phyloP scores from a whole-genome alignment of 495 filamentous ascomycete genomes.

The Penicillium mononematosum region DNA sequence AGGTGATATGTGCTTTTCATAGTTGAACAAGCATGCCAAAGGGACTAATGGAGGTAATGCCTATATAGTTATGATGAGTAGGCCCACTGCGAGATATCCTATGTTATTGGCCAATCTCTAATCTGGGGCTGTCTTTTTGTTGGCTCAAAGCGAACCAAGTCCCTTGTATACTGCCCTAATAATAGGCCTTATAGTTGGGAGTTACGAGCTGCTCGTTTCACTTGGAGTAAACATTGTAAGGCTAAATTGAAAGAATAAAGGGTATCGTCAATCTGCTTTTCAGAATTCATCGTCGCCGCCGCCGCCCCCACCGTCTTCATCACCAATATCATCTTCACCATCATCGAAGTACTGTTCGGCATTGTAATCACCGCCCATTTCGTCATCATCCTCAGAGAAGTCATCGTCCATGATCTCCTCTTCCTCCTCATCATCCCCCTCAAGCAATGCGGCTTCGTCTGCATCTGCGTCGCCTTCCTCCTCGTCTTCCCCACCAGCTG shows the following conservation, averaged over 20 bases:
- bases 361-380: constrained; percentile 61
- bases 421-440: constrained; percentile 47
- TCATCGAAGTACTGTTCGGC: constrained; percentile 66
- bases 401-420: constrained; percentile 58
- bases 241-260: constrained; percentile 23
- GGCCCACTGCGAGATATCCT: too few species aligned
- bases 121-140: not conserved
- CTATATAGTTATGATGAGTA: too few species aligned
- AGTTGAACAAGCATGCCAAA: too few species aligned
- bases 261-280: constrained; percentile 37
- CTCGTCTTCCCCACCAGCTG: constrained; percentile 35
- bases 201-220: not conserved
- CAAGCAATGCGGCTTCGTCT: constrained; percentile 39
- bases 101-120: not conserved
- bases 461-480: constrained; percentile 34
- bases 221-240: not conserved
- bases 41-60: too few species aligned
- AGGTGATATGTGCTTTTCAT: too few species aligned
- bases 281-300: constrained; percentile 53
- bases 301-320: constrained; percentile 50
- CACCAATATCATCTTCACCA: constrained; percentile 58
- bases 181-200: not conserved
- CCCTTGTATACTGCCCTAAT: not conserved
- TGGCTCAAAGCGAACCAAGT: not conserved
- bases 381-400: constrained; percentile 56